Evolutionary conservation across 169 alveolate genomes (phyloP).

Genomic region (Cystoisospora suis): DNA sequence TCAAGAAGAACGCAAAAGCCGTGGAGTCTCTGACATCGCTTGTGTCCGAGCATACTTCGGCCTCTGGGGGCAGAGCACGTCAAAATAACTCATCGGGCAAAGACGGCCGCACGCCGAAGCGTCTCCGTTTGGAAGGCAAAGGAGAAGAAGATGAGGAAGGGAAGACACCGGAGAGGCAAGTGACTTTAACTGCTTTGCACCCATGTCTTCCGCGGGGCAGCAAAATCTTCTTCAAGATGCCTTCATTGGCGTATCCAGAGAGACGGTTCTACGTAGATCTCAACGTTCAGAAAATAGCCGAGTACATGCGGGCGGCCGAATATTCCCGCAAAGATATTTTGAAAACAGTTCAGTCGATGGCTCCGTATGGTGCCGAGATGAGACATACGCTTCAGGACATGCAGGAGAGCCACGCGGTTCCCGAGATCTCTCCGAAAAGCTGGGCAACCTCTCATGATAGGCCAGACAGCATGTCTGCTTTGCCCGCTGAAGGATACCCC

Average conservation of each 20-base stretch:
- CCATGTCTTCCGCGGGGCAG: slow-evolving; percentile 44
- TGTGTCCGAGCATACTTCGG: too few relatives aligned
- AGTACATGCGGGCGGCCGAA: slow-evolving; percentile 7
- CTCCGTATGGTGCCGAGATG: slow-evolving; percentile 10
- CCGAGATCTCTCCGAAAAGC: too few relatives aligned
- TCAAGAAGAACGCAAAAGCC: background rate
- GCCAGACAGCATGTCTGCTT: too few relatives aligned
- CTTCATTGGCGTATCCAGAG: slow-evolving; percentile 26
- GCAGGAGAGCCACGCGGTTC: too few relatives aligned
- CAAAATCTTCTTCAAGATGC: background rate
- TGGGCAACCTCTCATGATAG: too few relatives aligned
- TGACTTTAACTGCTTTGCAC: background rate
- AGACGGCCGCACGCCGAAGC: too few relatives aligned
- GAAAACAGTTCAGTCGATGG: background rate
- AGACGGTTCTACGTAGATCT: slow-evolving; percentile 25
- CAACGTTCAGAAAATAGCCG: background rate
- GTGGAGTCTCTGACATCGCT: background rate
- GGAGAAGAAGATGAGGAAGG: background rate
- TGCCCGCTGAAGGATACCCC: too few relatives aligned
- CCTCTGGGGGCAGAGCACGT: too few relatives aligned
- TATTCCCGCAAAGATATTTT: background rate
- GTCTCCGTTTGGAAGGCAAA: background rate
- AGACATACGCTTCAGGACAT: background rate
- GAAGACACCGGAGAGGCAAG: background rate
- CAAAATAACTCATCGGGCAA: too few relatives aligned